These are phyloP conservation scores for Aphanocladium album DNA, from an alignment of 2,329 filamentous ascomycete genomes.

Conservation along the genomic window DNA sequence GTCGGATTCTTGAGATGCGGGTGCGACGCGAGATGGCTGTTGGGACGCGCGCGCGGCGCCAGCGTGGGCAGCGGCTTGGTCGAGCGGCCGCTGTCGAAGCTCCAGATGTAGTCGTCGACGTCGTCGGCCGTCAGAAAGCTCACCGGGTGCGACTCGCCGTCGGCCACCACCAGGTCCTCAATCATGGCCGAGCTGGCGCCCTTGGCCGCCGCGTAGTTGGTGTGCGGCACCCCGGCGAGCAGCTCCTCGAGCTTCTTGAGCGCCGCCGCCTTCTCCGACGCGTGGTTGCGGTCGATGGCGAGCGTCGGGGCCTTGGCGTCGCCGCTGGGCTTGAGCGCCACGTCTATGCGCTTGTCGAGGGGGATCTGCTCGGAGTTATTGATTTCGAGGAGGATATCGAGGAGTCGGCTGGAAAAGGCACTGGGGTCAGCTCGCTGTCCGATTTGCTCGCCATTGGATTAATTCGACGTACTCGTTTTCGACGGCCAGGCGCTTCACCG, in stretches of 20 bases:
- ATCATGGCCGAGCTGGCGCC: slow-evolving; percentile 57
- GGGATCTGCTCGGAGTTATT: slow-evolving; percentile 80
- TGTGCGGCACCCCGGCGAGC: slow-evolving; percentile 48
- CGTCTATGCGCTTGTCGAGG: slow-evolving; percentile 66
- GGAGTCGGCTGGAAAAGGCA: slow-evolving; percentile 60
- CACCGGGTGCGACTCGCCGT: slow-evolving; percentile 53
- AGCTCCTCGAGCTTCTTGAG: slow-evolving; percentile 47
- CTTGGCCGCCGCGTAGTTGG: slow-evolving; percentile 48
- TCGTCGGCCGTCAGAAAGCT: slow-evolving; percentile 65
- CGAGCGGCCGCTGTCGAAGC: slow-evolving; percentile 51
- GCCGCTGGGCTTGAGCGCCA: slow-evolving; percentile 47
- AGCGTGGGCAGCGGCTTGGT: slow-evolving; percentile 43
- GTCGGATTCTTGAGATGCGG: slow-evolving; percentile 64
- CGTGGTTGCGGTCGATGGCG: slow-evolving; percentile 28
- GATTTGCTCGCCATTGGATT: too few species aligned
- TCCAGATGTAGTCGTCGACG: slow-evolving; percentile 67
- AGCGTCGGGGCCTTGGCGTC: slow-evolving; percentile 31
- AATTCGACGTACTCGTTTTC: slow-evolving; percentile 79
- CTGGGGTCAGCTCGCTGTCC: slow-evolving; percentile 16
- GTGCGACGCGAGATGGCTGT: slow-evolving; percentile 33
- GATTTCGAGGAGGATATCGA: slow-evolving; percentile 84
- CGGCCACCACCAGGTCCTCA: slow-evolving; percentile 43
- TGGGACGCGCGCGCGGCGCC: slow-evolving; percentile 42
- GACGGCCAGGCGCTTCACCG: slow-evolving; percentile 77
- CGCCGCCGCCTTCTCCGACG: slow-evolving; percentile 37